Percentiles rank a stretch among this genome's conserved stretches.
Conservation (phyloP, 2,329 filamentous ascomycete genomes). For the Amylocarpus encephaloides region DNA sequence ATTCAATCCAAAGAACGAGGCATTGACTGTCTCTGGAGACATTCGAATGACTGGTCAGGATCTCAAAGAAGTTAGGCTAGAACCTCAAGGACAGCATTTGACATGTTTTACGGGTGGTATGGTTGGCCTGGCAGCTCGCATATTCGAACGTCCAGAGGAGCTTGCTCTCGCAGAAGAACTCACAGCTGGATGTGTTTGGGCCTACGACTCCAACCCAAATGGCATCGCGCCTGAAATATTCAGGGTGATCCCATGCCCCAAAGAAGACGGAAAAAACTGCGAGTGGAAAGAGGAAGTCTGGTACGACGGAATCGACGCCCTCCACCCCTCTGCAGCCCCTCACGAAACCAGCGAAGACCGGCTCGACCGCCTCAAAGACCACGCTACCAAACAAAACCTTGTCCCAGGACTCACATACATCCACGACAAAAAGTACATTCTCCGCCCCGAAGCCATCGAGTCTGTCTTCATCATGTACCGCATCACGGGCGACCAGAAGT, state of each 20-base stretch:
- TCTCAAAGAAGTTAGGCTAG: slow-evolving; percentile 38
- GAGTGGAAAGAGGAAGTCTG: slow-evolving; percentile 46
- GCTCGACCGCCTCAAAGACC: slow-evolving; percentile 5
- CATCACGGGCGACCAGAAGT: slow-evolving; percentile 27
- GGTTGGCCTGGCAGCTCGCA: slow-evolving; percentile 59
- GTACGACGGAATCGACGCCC: slow-evolving; percentile 10
- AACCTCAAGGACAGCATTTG: slow-evolving; percentile 51
- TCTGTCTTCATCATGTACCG: slow-evolving; percentile 56
- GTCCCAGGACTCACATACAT: slow-evolving; percentile 21
- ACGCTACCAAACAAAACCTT: slow-evolving; percentile 15
- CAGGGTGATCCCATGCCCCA: slow-evolving; percentile 33
- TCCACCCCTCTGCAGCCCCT: slow-evolving; percentile 50
- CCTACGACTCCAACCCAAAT: slow-evolving; percentile 49
- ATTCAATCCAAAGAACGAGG: slow-evolving; percentile 33
- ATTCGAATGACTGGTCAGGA: slow-evolving; percentile 31
- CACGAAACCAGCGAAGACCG: slow-evolving; percentile 32
- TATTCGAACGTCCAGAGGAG: slow-evolving; percentile 50
- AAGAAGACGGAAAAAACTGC: slow-evolving; percentile 16
- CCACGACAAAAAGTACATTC: slow-evolving; percentile 39
- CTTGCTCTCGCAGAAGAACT: slow-evolving; percentile 50
- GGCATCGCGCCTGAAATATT: slow-evolving; percentile 56
- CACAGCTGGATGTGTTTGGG: slow-evolving; percentile 57
- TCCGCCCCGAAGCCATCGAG: slow-evolving; percentile 60
- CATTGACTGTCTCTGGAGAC: slow-evolving; percentile 45
- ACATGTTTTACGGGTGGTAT: slow-evolving; percentile 67